Evolutionary conservation across 179 eudicot genomes (phyloP).

Genomic region (Silene coronaria): DNA sequence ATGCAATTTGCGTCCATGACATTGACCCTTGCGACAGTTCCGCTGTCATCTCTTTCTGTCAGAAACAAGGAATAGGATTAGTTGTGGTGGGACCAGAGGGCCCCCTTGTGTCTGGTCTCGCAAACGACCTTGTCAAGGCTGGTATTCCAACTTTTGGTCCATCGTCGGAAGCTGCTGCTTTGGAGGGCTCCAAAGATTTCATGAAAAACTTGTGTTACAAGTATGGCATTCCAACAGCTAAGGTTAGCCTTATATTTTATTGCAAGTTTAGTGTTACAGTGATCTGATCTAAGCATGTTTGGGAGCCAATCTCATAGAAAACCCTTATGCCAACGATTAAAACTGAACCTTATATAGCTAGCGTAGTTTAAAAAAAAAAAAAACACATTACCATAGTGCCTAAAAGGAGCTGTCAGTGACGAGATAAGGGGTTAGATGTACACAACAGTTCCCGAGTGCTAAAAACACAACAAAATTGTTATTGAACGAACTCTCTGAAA

Average conservation of each 20-base stretch:
- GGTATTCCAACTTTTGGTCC: conserved; percentile 92
- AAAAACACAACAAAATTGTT: too few species aligned
- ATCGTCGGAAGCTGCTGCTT: conserved; percentile 86
- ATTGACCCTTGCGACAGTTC: conserved; percentile 62
- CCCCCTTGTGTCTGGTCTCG: conserved; percentile 88
- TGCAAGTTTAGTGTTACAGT: too few species aligned
- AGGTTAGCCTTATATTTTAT: conserved; percentile 39
- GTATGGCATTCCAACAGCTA: conserved; percentile 92
- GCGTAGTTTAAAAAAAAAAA: too few species aligned
- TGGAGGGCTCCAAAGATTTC: conserved; percentile 91
- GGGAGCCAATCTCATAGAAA: too few species aligned
- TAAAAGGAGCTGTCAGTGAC: too few species aligned
- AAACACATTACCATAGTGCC: too few species aligned
- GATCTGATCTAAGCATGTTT: too few species aligned
- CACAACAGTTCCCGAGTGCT: too few species aligned
- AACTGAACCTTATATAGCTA: too few species aligned
- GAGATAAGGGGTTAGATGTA: too few species aligned
- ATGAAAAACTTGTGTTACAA: conserved; percentile 90
- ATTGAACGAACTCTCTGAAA: too few species aligned
- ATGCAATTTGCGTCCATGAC: conserved; percentile 66
- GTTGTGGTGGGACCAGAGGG: conserved; percentile 97
- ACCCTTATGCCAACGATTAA: too few species aligned
- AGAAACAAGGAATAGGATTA: conserved; percentile 51
- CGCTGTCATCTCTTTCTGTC: conserved; percentile 68
- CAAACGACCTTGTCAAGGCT: conserved; percentile 68